Conservation (phyloP, 768 basidiomycete genomes). For the Mycena polygramma region DNA sequence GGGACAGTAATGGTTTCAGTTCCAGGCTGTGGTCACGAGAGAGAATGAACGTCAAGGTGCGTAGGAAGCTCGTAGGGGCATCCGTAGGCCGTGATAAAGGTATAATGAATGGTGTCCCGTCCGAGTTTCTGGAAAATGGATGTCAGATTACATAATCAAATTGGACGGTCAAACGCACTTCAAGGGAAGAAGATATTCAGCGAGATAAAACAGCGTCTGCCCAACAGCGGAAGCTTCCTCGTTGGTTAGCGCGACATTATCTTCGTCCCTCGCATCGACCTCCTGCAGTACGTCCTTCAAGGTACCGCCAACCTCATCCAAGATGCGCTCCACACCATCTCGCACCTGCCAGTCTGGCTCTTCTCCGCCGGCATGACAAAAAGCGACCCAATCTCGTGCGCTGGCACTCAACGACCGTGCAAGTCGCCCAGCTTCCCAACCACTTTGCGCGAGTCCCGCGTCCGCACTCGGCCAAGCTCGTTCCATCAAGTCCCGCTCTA, state of each 20-base stretch:
- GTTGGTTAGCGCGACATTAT: conserved; percentile 63
- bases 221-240: conserved; percentile 78
- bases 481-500: conserved; percentile 77
- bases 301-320: conserved; percentile 79
- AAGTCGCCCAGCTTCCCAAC: conserved; percentile 76
- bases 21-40: conserved; percentile 71
- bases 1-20: conserved; percentile 72
- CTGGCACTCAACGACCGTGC: conserved; percentile 68
- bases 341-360: conserved; percentile 43
- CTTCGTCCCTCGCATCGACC: conserved; percentile 75
- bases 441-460: conserved; percentile 48
- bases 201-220: conserved; percentile 69
- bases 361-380: conserved; percentile 47
- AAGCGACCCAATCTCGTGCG: conserved; percentile 70
- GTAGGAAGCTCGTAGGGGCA: conserved; percentile 73
- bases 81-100: conserved; percentile 67
- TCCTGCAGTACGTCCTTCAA: conserved; percentile 82
- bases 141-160: conserved; percentile 16
- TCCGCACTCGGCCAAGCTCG: conserved; percentile 82
- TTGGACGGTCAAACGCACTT: conserved; percentile 60
- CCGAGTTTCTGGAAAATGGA: conserved; percentile 52
- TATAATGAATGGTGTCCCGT: conserved; percentile 60
- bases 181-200: conserved; percentile 67
- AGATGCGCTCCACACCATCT: conserved; percentile 64
- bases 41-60: conserved; percentile 71